Evolutionary conservation across 2,329 filamentous ascomycete genomes (phyloP), one percentile per base, ranked within the genome.

Genomic region (Ramularia endophylla): DNA sequence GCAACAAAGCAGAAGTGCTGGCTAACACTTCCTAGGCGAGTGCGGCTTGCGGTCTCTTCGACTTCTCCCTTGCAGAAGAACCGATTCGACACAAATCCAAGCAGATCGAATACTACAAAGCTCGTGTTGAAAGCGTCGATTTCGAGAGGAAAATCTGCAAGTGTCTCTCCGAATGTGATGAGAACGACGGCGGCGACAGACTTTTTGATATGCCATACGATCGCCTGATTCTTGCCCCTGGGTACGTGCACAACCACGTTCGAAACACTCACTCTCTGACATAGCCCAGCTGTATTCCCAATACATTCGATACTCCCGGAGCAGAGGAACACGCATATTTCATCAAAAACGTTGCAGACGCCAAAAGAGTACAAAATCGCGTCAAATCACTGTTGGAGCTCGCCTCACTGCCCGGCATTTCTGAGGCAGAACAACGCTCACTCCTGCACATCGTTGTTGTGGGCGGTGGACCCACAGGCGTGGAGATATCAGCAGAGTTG

Each of bases 11-110:
- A 16, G 13, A 13, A 15, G 27, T 31, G 18, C n/a, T 19, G 18
- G 27, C 20, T 8, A 35, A 3, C 11, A 29, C 6, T 11, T 9
- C 8, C 17, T 27, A 51, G 48, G 65, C 67, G 9, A 67, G 62
- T 36, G 68, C 65, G 17, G 67, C 68, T 8, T 66, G 65, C 31
- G 66, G 65, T 1, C 59, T 69, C 12, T 70, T 69, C 58, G 62
- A 69, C 41, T 70, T 70, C 49, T 61, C 65, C 17, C 58, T 70
- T 1, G 66, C 67, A 8, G 67, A 70, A 45, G 67, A 70, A 47
- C 65, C 67, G 0, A 53, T 71, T 9, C 57, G 67, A 12, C 59
- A 65, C 54, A 69, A 71, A 49, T 32, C 44, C 40, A 46, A 48
- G 42, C 36, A 42, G 3, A 44, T 55, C 16, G 38, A 41, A 8